Evolutionary conservation across 1,284 basidiomycete species (phyloP), one percentile per base, ranked within the genome.

Genomic region (Ganoderma lingzhi): DNA sequence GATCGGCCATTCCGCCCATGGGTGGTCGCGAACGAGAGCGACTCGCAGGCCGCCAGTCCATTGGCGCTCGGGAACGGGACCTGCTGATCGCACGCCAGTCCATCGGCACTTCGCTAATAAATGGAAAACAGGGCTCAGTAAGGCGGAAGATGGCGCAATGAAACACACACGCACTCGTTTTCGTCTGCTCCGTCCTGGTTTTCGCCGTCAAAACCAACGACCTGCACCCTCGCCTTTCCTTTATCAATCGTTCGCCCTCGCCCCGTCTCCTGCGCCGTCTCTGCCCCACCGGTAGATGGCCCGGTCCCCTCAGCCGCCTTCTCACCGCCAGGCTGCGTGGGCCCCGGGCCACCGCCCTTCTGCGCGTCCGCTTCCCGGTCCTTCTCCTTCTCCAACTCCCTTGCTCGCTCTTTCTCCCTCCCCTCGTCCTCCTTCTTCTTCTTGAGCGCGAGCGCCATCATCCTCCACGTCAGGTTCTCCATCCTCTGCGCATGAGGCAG

Each of bases 401-500:
- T 61, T 53, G 62, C 73, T 62, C 68, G 73, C 70, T 55, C 62
- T 68, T 69, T 76, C 62, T 70, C 68, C 62, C 70, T 77, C 63
- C 74, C 90, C 77, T 89, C 95, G 67, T 90, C 91, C 66, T 88
- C 92, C 81, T 88, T 92, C 83, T 93, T 93, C 85, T 95, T 96
- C 84, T 93, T 93, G 71, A 98, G 82, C 10, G 93, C 94, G 77
- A 99, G 85, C 56, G 96, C 94, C 97, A 98, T 98, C 95, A 99
- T 95, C 71, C 98, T 85, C 97, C 97, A 98, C 0, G 96, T 98
- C 64, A 98, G 80, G 78, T 98, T 98, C 84, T 99, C 97, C 96
- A 99, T 97, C 73, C 96, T 85, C 79, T 96, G 95, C 0, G 94
- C 95, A 79, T 98, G 95, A 48, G 96, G 96, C 59, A 98, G 82